Percentiles rank a stretch among this genome's conserved stretches.
Evolutionary conservation across 1,139 yeast species (phyloP).

Genomic region (Diutina rugosa): DNA sequence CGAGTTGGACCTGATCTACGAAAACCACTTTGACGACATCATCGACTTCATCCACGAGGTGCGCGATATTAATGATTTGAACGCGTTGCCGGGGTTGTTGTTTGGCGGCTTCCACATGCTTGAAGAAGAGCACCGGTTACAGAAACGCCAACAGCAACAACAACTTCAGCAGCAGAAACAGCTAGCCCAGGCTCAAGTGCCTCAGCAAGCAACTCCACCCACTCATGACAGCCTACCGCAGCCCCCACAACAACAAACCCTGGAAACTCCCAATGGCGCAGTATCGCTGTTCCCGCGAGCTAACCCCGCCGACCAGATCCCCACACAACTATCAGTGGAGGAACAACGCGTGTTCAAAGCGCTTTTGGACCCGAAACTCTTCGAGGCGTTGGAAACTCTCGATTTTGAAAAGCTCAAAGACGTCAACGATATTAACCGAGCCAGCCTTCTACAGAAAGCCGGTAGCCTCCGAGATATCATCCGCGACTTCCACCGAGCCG

Average conservation of each 20-base stretch:
- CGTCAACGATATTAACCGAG: constrained; percentile 9
- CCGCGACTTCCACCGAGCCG: constrained; percentile 16
- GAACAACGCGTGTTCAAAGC: constrained; percentile 11
- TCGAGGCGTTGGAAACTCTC: constrained; percentile 17
- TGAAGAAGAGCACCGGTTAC: constrained; percentile 22
- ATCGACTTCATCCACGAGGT: constrained; percentile 21
- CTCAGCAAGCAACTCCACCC: neutral
- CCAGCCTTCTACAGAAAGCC: constrained; percentile 16
- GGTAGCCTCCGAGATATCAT: constrained; percentile 18
- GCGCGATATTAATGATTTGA: constrained; percentile 26
- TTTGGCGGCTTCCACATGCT: constrained; percentile 29
- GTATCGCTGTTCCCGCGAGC: constrained; percentile 1
- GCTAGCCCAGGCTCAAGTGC: neutral
- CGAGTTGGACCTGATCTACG: constrained; percentile 46
- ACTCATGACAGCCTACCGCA: neutral
- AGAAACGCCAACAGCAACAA: constrained; percentile 7
- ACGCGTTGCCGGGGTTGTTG: constrained; percentile 26
- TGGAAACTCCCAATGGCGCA: neutral
- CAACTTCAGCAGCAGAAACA: neutral
- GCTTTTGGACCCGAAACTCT: constrained; percentile 18
- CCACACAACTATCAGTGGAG: neutral
- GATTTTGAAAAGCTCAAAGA: constrained; percentile 17
- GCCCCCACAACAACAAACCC: neutral
- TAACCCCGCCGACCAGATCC: neutral
- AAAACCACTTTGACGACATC: constrained; percentile 47